A percentile compares a stretch with the other conserved stretches of the same genome.
Evolutionary conservation across 352 stramenopile genomes (phyloP).

Genomic region (Pseudoperonospora humuli): DNA sequence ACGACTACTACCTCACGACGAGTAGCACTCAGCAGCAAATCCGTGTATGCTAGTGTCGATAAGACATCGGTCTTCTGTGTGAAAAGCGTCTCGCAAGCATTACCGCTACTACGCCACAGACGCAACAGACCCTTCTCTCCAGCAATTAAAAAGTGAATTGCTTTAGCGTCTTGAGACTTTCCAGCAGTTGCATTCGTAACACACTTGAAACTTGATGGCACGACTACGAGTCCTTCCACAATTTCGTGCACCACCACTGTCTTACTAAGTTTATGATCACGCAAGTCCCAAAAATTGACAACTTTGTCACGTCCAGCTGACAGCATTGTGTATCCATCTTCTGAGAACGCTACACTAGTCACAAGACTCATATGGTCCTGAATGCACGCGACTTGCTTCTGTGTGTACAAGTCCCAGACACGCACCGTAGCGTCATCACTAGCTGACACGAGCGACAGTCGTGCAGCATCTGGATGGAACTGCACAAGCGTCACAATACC

Average conservation of each 20-base stretch:
- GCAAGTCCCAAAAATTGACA: slow-evolving; percentile 87
- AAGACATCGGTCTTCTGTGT: slow-evolving; percentile 33
- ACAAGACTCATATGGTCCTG: slow-evolving; percentile 93
- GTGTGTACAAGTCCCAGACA: slow-evolving; percentile 79
- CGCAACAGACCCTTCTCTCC: slow-evolving; percentile 88
- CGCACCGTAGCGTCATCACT: slow-evolving; percentile 75
- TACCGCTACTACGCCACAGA: slow-evolving; percentile 46
- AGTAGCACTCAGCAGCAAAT: slow-evolving; percentile 42
- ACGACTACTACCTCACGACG: slow-evolving; percentile 70
- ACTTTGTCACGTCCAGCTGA: slow-evolving; percentile 91
- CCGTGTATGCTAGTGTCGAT: slow-evolving; percentile 39
- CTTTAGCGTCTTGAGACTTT: slow-evolving; percentile 39
- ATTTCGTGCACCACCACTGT: slow-evolving; percentile 93
- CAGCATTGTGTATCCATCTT: slow-evolving; percentile 77
- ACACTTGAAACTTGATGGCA: slow-evolving; percentile 60
- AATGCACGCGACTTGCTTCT: slow-evolving; percentile 85
- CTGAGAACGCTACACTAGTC: slow-evolving; percentile 89
- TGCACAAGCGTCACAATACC: slow-evolving; percentile 85
- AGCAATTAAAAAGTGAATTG: slow-evolving; percentile 88
- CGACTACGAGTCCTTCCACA: slow-evolving; percentile 90
- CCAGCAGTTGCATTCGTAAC: slow-evolving; percentile 14
- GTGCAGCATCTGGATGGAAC: slow-evolving; percentile 70
- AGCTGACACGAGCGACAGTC: slow-evolving; percentile 63
- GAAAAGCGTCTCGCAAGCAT: slow-evolving; percentile 34
- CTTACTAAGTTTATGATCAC: slow-evolving; percentile 77